phyloP scores from a whole-genome alignment of 1,139 yeast species.

The Blastobotrys buckinghamii region DNA sequence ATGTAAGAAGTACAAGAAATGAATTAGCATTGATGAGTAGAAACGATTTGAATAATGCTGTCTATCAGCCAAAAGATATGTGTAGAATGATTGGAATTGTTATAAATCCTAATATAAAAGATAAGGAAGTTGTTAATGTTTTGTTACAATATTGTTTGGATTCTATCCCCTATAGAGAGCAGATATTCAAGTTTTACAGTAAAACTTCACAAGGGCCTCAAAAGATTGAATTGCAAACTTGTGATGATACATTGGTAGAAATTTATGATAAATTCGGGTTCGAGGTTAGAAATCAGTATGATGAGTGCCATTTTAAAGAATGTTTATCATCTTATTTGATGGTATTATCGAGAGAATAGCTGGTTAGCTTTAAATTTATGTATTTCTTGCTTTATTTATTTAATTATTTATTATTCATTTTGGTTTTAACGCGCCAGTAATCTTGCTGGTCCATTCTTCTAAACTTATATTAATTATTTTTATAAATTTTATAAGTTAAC shows the following conservation, averaged over 20 bases:
- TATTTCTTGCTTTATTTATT: too few relatives aligned
- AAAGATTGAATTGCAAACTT: conserved; percentile 9
- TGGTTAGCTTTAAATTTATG: too few relatives aligned
- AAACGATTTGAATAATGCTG: conserved; percentile 1
- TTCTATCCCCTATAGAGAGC: conserved; percentile 5
- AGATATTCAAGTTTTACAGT: neutral
- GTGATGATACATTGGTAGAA: neutral
- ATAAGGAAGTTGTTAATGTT: conserved; percentile 34
- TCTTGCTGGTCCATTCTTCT: too few relatives aligned
- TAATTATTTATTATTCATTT: too few relatives aligned
- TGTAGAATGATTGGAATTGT: conserved; percentile 33
- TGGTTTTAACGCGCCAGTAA: too few relatives aligned
- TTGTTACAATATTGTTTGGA: conserved; percentile 29
- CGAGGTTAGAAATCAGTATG: neutral
- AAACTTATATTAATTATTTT: too few relatives aligned
- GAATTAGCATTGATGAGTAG: neutral
- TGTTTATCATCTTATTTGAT: neutral
- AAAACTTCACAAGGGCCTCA: conserved; percentile 9
- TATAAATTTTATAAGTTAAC: too few relatives aligned
- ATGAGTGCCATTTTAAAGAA: neutral
- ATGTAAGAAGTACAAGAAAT: neutral
- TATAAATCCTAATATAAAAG: conserved; percentile 33
- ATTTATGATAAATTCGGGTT: conserved; percentile 9
- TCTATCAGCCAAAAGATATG: conserved; percentile 5
- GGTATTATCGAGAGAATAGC: neutral